phyloP scores from a whole-genome alignment of 495 filamentous ascomycete genomes.

The Clohesyomyces aquaticus region DNA sequence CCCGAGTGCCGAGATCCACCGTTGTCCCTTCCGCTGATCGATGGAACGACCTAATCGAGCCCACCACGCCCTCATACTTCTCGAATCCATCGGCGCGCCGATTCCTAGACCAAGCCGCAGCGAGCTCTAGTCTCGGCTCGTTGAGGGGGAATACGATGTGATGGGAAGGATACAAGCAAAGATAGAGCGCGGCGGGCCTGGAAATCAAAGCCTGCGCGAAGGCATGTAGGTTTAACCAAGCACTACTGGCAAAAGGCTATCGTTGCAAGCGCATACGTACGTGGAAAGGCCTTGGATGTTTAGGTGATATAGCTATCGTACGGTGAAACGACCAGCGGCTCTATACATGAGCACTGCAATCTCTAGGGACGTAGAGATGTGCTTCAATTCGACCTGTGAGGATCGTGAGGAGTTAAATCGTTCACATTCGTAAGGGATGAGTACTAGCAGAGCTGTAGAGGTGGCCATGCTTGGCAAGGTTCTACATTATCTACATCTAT shows the following conservation, averaged over 20 bases:
- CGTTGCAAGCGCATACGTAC: too few relatives aligned
- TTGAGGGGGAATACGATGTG: background rate
- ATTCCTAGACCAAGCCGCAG: too few relatives aligned
- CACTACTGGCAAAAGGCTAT: constrained; percentile 5
- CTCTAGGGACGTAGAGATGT: background rate
- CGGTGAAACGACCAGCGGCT: constrained; percentile 6
- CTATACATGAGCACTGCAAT: constrained; percentile 8
- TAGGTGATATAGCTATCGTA: constrained; percentile 12
- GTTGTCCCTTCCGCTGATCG: too few relatives aligned
- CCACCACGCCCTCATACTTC: too few relatives aligned
- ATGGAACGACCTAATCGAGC: too few relatives aligned
- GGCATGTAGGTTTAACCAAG: constrained; percentile 9
- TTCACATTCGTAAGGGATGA: too few relatives aligned
- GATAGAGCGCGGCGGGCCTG: background rate
- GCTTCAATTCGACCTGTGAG: background rate
- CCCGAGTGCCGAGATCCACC: too few relatives aligned
- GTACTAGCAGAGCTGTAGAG: too few relatives aligned
- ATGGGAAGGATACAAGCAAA: too few relatives aligned
- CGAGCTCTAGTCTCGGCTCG: background rate
- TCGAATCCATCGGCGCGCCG: too few relatives aligned
- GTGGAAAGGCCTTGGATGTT: constrained; percentile 4
- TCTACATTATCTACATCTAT: constrained; percentile 11
- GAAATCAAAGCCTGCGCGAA: too few relatives aligned
- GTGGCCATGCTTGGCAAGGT: constrained; percentile 23
- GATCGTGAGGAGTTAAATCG: constrained; percentile 12